Percentiles rank a stretch among this genome's conserved stretches.
Evolutionary conservation across 106 monocot species (phyloP).

Genomic region (Dactylorhiza incarnata): DNA sequence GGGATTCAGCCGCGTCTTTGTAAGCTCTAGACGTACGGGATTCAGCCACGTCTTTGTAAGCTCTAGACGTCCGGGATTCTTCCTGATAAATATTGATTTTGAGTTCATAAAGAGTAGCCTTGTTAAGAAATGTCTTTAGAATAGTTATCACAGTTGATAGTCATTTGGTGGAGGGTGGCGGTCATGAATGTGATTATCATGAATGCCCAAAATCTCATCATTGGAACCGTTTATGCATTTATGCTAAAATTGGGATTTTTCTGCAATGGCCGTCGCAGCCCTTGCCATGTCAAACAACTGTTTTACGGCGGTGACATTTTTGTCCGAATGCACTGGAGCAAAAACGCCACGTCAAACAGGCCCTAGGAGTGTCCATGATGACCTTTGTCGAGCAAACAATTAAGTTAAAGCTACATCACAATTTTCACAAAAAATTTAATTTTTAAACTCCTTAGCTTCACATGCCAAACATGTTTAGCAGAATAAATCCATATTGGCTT

Average conservation of each 20-base stretch:
- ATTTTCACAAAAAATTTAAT: background rate
- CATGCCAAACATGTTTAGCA: too few species aligned
- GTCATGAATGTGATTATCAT: too few species aligned
- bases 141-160: background rate
- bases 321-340: too few species aligned
- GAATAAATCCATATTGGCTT: background rate
- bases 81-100: conserved; percentile 20
- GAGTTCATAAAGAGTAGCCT: background rate
- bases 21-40: too few species aligned
- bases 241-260: too few species aligned
- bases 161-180: background rate
- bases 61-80: conserved; percentile 15
- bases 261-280: too few species aligned
- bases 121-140: background rate
- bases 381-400: background rate
- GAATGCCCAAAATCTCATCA: too few species aligned
- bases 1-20: conserved; percentile 39
- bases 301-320: too few species aligned
- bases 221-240: too few species aligned
- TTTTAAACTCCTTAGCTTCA: background rate
- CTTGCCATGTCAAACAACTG: too few species aligned
- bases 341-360: too few species aligned
- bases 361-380: background rate
- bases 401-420: background rate
- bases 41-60: conserved; percentile 50